Evolutionary conservation across 306 rosid species (phyloP), one percentile per base, ranked within the genome.

Genomic region (Quercus dentata): DNA sequence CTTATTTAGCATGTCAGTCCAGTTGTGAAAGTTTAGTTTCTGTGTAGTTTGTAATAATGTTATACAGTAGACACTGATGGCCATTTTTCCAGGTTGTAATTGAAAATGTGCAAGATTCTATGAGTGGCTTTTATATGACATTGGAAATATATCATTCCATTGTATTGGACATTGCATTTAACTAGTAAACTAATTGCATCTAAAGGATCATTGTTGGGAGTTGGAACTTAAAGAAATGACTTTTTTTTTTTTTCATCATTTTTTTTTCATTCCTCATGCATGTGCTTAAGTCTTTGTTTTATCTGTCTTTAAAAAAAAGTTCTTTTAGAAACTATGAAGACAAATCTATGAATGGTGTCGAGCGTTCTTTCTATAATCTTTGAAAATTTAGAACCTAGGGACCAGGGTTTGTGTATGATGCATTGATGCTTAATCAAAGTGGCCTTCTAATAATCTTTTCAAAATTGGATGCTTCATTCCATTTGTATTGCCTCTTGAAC

Each of bases 321-420:
- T 31, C 73, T 70, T 81, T 70, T 54, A 77, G 23, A 69, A 71
- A 51, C 73, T 33, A 21, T 71, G 72, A 79, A 69, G 44, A 75
- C 62, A 58, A 64, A 56, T 76, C 75, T 76, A 33, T 67, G 64
- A 3, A 46, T 46, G 54, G 54, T 46, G 54, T 57, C 56, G 21
- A 35, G 49, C 59, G 77, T 33, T 11, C 54, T 10, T 15, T 46
- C 54, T 46, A 46, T 46, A 46, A 12, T 46, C 54, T 46, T 46
- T 46, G 15, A 46, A 46, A 46, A 46, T 65, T 64, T 33, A 65
- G 71, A 65, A 65, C 51, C 25, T 33, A 7, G 3, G 46, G 46
- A 38, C 46, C 46, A 33, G 49, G 71, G 46, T 46, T 46, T 46
- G 15, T 46, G 13, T 11, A 12, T 46, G 4, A 46, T 46, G 54